Conservation (phyloP, 2,329 filamentous ascomycete species). For the Exophiala viscosa region DNA sequence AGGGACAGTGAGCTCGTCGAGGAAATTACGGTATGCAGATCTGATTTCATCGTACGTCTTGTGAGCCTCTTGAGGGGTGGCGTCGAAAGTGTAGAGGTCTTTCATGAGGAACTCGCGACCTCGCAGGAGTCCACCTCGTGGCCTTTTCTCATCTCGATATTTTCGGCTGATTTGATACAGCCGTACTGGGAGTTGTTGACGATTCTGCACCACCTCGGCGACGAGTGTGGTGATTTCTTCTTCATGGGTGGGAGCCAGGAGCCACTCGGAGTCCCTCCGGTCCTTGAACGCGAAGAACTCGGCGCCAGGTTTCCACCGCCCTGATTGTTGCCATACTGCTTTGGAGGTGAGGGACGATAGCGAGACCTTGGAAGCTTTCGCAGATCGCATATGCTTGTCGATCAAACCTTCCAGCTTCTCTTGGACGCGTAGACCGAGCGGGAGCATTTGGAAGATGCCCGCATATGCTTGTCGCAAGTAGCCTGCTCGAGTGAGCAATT, state of each 20-base stretch:
- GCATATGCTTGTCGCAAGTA: conserved; percentile 78
- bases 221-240: conserved; percentile 90
- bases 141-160: conserved; percentile 87
- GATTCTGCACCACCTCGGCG: conserved; percentile 67
- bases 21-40: conserved; percentile 69
- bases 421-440: conserved; percentile 80
- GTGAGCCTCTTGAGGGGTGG: conserved; percentile 63
- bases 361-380: conserved; percentile 74
- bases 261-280: conserved; percentile 67
- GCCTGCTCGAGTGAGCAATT: conserved; percentile 53
- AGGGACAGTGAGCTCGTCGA: conserved; percentile 76
- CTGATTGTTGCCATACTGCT: conserved; percentile 75
- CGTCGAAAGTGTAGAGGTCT: conserved; percentile 93
- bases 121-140: conserved; percentile 80
- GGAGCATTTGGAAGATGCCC: conserved; percentile 88
- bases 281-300: conserved; percentile 73
- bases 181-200: conserved; percentile 78
- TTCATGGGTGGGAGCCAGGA: conserved; percentile 91
- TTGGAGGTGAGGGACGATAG: conserved; percentile 84
- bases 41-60: conserved; percentile 74
- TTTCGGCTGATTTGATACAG: conserved; percentile 93
- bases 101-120: conserved; percentile 97
- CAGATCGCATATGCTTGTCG: conserved; percentile 77
- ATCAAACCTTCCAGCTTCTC: conserved; percentile 81
- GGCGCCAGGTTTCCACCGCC: conserved; percentile 71